These are phyloP conservation scores for Sphagnum fallax DNA, from an alignment of 228 moss, liverwort and hornwort genomes.

Conservation along the genomic window DNA sequence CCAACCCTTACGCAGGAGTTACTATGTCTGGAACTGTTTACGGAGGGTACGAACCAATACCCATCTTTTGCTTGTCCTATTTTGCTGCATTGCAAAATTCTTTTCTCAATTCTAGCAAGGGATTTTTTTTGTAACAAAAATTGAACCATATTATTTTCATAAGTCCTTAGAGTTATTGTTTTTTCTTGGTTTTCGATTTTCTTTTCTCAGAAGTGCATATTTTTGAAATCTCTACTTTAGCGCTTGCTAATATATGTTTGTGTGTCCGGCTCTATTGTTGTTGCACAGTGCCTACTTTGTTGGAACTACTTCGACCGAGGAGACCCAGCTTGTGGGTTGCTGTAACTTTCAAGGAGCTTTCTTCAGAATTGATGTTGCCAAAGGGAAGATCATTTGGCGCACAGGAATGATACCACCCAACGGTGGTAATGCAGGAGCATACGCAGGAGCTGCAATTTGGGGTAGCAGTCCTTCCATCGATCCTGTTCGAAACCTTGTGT, in stretches of 20 bases:
- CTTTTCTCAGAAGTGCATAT: too few relatives aligned
- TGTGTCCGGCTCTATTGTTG: neutral
- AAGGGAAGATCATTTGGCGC: slow-evolving; percentile 12
- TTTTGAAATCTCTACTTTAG: too few relatives aligned
- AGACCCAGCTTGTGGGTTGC: slow-evolving; percentile 1
- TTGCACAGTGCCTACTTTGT: slow-evolving; percentile 7
- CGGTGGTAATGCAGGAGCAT: neutral
- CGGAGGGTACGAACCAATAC: slow-evolving; percentile 4
- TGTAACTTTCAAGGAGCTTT: slow-evolving; percentile 22
- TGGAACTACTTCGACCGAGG: slow-evolving; percentile 7
- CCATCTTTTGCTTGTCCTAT: neutral
- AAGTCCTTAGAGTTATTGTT: neutral
- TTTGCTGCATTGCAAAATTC: neutral
- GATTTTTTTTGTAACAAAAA: neutral
- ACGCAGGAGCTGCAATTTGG: slow-evolving; percentile 19
- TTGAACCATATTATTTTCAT: neutral
- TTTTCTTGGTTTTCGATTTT: too few relatives aligned
- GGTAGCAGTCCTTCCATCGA: slow-evolving; percentile 25
- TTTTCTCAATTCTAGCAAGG: neutral
- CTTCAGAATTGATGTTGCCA: slow-evolving; percentile 7
- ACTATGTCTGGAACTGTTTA: slow-evolving; percentile 17
- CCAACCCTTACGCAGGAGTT: slow-evolving; percentile 7
- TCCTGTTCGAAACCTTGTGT: slow-evolving; percentile 8
- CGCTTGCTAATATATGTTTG: too few relatives aligned
- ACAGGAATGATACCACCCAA: slow-evolving; percentile 11